A percentile compares a stretch with the other conserved stretches of the same genome.
Conservation (phyloP, 768 basidiomycete species). For the Tulasnella sp. region DNA sequence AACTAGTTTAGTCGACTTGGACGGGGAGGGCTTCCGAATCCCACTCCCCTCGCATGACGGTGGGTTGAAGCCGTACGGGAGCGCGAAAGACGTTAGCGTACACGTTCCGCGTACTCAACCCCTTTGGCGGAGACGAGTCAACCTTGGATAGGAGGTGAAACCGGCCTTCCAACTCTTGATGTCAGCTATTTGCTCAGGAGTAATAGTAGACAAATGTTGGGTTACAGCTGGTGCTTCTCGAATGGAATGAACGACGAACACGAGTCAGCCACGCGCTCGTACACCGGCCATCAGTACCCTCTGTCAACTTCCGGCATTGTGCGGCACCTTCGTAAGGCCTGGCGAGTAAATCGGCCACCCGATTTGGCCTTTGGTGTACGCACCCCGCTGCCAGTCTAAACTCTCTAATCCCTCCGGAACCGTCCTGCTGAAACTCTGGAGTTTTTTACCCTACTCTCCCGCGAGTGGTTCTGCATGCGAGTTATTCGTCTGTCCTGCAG, state of each 20-base stretch:
- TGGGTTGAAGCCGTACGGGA: neutral
- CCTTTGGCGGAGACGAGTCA: neutral
- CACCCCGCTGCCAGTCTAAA: constrained; percentile 7
- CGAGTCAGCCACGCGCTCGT: constrained; percentile 3
- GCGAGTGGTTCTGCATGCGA: constrained; percentile 4
- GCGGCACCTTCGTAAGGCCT: constrained; percentile 6
- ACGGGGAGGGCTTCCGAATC: neutral
- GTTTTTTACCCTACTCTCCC: constrained; percentile 4
- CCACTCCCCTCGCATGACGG: neutral
- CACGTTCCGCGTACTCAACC: neutral
- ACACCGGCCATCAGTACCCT: constrained; percentile 9
- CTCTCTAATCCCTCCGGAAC: constrained; percentile 2
- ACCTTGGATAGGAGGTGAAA: constrained; percentile 3
- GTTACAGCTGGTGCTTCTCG: constrained; percentile 11
- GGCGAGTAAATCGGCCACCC: constrained; percentile 7
- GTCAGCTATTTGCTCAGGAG: neutral
- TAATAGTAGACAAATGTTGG: neutral
- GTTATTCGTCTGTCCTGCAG: neutral
- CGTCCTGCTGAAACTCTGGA: neutral
- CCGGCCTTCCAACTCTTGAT: constrained; percentile 3
- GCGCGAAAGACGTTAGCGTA: constrained; percentile 4
- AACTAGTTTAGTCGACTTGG: neutral
- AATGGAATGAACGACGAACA: constrained; percentile 8
- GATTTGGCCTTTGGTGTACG: constrained; percentile 11
- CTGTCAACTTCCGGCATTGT: constrained; percentile 1